These are phyloP conservation scores for Bruguiera gymnorhiza DNA, from an alignment of 345 rosid species.

Conservation along the genomic window DNA sequence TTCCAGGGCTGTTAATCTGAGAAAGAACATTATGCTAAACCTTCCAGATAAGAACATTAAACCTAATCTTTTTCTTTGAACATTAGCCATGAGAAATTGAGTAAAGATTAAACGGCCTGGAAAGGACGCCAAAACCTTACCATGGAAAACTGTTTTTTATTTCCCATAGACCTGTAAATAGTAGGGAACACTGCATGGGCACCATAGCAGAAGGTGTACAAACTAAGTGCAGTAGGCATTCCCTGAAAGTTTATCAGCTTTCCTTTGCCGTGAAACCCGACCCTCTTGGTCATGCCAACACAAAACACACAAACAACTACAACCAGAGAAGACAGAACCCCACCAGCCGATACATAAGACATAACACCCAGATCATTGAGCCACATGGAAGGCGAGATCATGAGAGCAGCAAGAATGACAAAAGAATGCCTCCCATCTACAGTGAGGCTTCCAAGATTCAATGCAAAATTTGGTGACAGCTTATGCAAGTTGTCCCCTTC, in stretches of 20 bases:
- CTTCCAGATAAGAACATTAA: too few species aligned
- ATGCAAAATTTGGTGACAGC: constrained; percentile 32
- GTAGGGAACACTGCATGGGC: constrained; percentile 47
- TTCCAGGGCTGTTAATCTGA: too few species aligned
- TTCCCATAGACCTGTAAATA: constrained; percentile 44
- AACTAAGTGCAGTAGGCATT: constrained; percentile 40
- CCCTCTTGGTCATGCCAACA: constrained; percentile 31
- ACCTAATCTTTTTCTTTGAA: too few species aligned
- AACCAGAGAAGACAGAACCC: constrained; percentile 39
- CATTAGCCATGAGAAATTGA: too few species aligned
- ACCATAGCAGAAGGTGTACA: constrained; percentile 46
- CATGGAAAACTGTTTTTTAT: constrained; percentile 39
- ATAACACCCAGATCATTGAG: constrained; percentile 33
- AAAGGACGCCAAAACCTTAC: constrained; percentile 9
- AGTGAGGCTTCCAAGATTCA: constrained; percentile 24
- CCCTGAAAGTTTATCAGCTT: constrained; percentile 32
- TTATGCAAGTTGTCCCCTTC: constrained; percentile 50
- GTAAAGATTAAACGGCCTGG: too few species aligned
- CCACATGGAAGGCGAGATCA: constrained; percentile 43
- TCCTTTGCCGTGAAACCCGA: constrained; percentile 36
- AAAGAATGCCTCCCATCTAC: constrained; percentile 33
- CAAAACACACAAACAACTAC: constrained; percentile 37
- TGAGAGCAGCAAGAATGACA: constrained; percentile 25
- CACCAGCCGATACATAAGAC: constrained; percentile 48
- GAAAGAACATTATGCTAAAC: too few species aligned